Base-by-base conservation (phyloP, 2,329 filamentous ascomycete species). In the Fusarium sp. region DNA sequence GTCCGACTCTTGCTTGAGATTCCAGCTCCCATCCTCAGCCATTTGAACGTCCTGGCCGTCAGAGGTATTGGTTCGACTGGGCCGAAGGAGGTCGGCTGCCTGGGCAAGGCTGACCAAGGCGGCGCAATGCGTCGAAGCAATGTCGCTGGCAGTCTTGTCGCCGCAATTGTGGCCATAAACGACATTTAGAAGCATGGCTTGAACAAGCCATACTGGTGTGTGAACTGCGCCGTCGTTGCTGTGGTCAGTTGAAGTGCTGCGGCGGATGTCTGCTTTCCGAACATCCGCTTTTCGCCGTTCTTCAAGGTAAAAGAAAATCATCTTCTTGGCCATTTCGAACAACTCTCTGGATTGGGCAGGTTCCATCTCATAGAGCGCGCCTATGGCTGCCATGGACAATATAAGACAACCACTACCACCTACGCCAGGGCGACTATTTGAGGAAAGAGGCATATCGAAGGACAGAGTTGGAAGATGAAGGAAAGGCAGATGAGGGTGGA, bases 161-260 rank as follows among this genome's bases (percentile, higher is more conserved):
- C 91, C 92, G 73, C 93, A 96, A 66, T 96, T 96, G 75, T 97
- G 92, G 13, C 94, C 94, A 72, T 97, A 98, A 14, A 97, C 91
- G 33, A 98, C 91, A 72, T 97, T 98, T 46, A 99, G 82, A 9
- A 98, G 81, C 94, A 98, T 98, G 1, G 94, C 92, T 76, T 98
- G 95, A 14, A 98, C 93, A 23, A 99, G 83, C 93, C 94, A 98
- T 36, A 97, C 82, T 1, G 94, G 94, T 3, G 93, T 94, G 65
- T 92, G 87, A 35, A 87, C 84, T 14, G 86, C 82, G 45, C 83
- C 83, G 55, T 92, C 89, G 50, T 80, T 77, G 38, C 72, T 75
- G 32, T 81, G 76, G 58, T 84, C 82, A 49, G 77, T 71, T 15
- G 80, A 76, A 9, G 80, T 77, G 70, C 81, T 81, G 56, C 84